These are phyloP conservation scores for Plasmodium vivax DNA, from an alignment of 169 alveolate species.

Conservation along the genomic window DNA sequence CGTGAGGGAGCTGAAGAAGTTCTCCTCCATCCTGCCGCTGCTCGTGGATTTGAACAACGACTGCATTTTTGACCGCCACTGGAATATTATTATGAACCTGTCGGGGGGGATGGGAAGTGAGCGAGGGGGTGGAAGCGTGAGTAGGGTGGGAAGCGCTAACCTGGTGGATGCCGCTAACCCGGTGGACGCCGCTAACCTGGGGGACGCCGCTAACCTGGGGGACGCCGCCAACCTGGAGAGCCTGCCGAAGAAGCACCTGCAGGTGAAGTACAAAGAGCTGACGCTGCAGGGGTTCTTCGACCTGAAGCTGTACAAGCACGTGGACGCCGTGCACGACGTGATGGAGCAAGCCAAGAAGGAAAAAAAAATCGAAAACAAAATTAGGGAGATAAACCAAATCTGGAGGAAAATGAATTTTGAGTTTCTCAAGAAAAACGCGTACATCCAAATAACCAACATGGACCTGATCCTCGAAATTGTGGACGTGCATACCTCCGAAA, in stretches of 20 bases:
- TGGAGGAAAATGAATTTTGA: constrained; percentile 93
- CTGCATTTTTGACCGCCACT: constrained; percentile 95
- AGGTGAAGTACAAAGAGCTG: constrained; percentile 93
- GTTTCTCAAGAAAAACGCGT: constrained; percentile 89
- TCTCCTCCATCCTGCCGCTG: constrained; percentile 94
- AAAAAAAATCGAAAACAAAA: constrained; percentile 94
- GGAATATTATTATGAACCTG: constrained; percentile 94
- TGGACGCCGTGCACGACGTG: constrained; percentile 94
- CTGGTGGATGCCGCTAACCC: constrained; percentile 80
- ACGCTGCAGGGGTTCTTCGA: constrained; percentile 93
- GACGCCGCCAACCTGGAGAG: neutral
- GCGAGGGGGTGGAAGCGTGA: too few species aligned
- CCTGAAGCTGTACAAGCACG: constrained; percentile 90
- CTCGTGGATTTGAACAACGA: constrained; percentile 93
- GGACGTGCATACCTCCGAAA: constrained; percentile 86
- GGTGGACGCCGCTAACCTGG: constrained; percentile 90
- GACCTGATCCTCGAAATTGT: constrained; percentile 91
- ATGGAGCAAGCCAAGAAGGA: constrained; percentile 96
- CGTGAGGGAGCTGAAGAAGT: constrained; percentile 93
- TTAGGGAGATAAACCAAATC: constrained; percentile 89
- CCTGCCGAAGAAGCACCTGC: constrained; percentile 58
- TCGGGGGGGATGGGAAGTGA: constrained; percentile 82
- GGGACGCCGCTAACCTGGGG: neutral
- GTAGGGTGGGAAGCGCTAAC: too few species aligned
- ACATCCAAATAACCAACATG: constrained; percentile 90